Base-by-base conservation (phyloP, 2,329 filamentous ascomycete genomes). In the Alternaria novae-zelandiae region DNA sequence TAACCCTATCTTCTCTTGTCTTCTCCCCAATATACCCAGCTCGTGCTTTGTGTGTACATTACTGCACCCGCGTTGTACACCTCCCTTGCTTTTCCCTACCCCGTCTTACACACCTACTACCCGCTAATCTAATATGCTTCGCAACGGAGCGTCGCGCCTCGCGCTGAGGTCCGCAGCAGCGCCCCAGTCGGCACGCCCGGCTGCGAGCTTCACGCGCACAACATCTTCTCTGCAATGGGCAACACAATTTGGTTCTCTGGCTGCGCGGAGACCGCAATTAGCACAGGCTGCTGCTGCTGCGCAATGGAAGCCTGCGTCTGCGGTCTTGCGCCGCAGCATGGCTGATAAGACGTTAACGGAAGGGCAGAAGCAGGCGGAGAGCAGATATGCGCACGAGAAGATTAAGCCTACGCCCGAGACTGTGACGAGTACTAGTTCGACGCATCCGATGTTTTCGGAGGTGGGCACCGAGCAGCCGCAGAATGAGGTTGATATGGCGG, bases 321-420 rank as follows among this genome's bases (percentile, higher is more conserved):
- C 69, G n/a, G 32, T 74, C 11, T 79, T 86, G 47, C 80, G 86
- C 69, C 85, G 75, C 8, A 70, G 67, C 15, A 65, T 81, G 30
- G 76, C 79, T 41, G 82, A 84, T 65, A 80, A 80, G 60, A 66
- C 49, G 21, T 43, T 81, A 28, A 75, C 79, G 49, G 82, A 84
- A 63, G 80, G 79, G 60, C 86, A 91, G 68, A 80, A 77, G 45
- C 83, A 90, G 67, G 81, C 81, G 28, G 90, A 92, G 76, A 83
- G 84, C 50, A 82, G 85, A 67, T 70, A 88, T 9, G 84, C 79
- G 12, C 70, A 88, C 51, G 75, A 87, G 74, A 86, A 86, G 73
- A 80, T 94, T n/a, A 75, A 87, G 61, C 74, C 87, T 3, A 79
- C 87, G 26, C 91, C 91, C 0, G 86, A 87, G 43, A 77, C 82